phyloP scores from a whole-genome alignment of 805 yeast species.

The Cyberlindnera petersonii region DNA sequence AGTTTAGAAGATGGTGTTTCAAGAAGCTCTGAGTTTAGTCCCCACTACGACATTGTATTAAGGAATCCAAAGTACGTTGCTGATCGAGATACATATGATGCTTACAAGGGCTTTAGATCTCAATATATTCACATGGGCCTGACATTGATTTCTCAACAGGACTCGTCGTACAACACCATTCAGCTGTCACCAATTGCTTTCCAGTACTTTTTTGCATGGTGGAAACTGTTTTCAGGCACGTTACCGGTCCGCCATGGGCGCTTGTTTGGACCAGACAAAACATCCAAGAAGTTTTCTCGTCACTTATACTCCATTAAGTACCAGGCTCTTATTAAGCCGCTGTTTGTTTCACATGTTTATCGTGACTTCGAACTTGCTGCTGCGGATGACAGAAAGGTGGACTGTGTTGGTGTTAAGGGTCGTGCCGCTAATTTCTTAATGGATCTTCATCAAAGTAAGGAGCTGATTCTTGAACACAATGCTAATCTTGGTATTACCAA shows the following conservation, averaged over 20 bases:
- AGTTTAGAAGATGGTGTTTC: conserved; percentile 26
- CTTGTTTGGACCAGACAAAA: conserved; percentile 54
- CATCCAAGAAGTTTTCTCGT: conserved; percentile 66
- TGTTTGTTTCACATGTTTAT: conserved; percentile 72
- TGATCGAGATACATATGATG: conserved; percentile 59
- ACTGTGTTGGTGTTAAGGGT: conserved; percentile 66
- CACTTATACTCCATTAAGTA: conserved; percentile 78
- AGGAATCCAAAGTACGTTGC: conserved; percentile 51
- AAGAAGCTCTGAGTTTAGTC: conserved; percentile 44
- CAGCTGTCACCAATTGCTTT: conserved; percentile 73
- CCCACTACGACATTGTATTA: conserved; percentile 58
- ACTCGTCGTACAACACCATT: conserved; percentile 56
- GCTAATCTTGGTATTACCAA: conserved; percentile 45
- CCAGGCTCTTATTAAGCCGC: conserved; percentile 64
- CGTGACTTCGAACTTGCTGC: conserved; percentile 42
- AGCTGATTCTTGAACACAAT: conserved; percentile 40
- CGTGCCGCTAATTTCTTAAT: conserved; percentile 50
- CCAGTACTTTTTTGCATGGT: conserved; percentile 74
- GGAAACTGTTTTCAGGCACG: conserved; percentile 78
- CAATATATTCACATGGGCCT: conserved; percentile 75
- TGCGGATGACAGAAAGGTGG: conserved; percentile 38
- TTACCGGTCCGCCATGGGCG: conserved; percentile 76
- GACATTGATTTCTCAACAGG: conserved; percentile 41
- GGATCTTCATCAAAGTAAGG: conserved; percentile 65
- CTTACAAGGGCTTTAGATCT: conserved; percentile 76